A percentile compares a stretch with the other conserved stretches of the same genome.
phyloP scores from a whole-genome alignment of 2,329 filamentous ascomycete genomes.

The Penicillium sp. region DNA sequence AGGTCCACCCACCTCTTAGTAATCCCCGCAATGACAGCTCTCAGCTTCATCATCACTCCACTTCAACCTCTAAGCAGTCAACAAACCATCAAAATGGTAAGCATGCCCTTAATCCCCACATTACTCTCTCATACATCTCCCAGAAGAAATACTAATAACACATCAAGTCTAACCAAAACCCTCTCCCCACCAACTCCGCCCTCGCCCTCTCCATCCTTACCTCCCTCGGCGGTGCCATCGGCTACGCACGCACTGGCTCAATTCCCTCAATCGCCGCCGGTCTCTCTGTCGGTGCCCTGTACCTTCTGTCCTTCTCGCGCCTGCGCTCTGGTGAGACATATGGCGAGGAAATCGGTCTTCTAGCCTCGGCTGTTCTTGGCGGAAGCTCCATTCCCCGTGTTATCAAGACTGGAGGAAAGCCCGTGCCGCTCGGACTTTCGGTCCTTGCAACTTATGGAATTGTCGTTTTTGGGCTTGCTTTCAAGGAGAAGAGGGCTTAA shows the following conservation, averaged over 20 bases:
- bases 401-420: slow-evolving; percentile 72
- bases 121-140: too few relatives aligned
- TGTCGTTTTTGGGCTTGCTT: slow-evolving; percentile 74
- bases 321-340: slow-evolving; percentile 73
- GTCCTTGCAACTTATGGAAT: slow-evolving; percentile 76
- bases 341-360: slow-evolving; percentile 81
- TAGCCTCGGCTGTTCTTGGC: slow-evolving; percentile 81
- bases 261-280: slow-evolving; percentile 84
- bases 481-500: slow-evolving; percentile 34
- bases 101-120: background rate
- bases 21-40: background rate
- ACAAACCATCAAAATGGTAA: slow-evolving; percentile 20
- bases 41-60: background rate
- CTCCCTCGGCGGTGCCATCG: slow-evolving; percentile 80
- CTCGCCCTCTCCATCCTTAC: slow-evolving; percentile 78
- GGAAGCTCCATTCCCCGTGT: slow-evolving; percentile 84
- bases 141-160: slow-evolving; percentile 1
- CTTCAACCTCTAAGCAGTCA: background rate
- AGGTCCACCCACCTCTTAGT: background rate
- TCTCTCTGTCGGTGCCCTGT: slow-evolving; percentile 72
- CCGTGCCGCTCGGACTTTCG: slow-evolving; percentile 76
- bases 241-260: slow-evolving; percentile 80
- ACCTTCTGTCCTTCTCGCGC: slow-evolving; percentile 78
- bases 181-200: slow-evolving; percentile 57
- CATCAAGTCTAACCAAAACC: slow-evolving; percentile 7